Evolutionary conservation across 2,329 filamentous ascomycete genomes (phyloP).

Genomic region (Fusarium sp.): DNA sequence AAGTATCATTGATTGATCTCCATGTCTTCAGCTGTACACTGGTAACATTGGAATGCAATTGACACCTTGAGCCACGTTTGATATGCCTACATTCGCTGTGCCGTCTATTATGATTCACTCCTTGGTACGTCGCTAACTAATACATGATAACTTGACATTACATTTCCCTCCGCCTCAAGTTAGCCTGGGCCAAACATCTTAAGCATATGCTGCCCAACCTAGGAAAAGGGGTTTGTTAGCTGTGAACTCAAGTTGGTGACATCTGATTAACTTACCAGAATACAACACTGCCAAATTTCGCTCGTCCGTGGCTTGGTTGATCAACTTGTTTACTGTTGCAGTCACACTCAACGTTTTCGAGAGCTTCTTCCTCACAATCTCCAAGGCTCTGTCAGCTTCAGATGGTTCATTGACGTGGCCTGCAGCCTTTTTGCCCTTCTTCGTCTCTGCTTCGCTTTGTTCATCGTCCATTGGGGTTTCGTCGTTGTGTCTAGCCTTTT

Average conservation of each 20-base stretch:
- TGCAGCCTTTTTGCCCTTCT: conserved; percentile 47
- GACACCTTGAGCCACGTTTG: not conserved
- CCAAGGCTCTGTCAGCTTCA: conserved; percentile 90
- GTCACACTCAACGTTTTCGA: conserved; percentile 93
- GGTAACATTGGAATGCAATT: not conserved
- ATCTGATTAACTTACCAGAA: conserved; percentile 64
- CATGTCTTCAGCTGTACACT: not conserved
- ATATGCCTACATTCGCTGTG: not conserved
- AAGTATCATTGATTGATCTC: not conserved
- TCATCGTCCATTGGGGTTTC: conserved; percentile 51
- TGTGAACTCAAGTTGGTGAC: not conserved
- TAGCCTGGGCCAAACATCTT: conserved; percentile 4
- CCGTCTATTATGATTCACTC: not conserved
- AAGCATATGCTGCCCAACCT: conserved; percentile 61
- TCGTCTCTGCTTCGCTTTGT: conserved; percentile 53
- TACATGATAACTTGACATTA: not conserved
- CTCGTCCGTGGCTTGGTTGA: conserved; percentile 95
- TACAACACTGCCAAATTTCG: conserved; percentile 91
- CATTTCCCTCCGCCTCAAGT: not conserved
- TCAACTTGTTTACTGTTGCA: conserved; percentile 95
- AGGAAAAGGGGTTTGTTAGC: conserved; percentile 31
- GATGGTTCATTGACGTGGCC: conserved; percentile 63
- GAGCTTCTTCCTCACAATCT: conserved; percentile 95
- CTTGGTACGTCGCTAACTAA: not conserved
- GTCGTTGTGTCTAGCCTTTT: conserved; percentile 66